Base-by-base conservation (phyloP, 2,329 filamentous ascomycete genomes). In the Claviceps maximensis region DNA sequence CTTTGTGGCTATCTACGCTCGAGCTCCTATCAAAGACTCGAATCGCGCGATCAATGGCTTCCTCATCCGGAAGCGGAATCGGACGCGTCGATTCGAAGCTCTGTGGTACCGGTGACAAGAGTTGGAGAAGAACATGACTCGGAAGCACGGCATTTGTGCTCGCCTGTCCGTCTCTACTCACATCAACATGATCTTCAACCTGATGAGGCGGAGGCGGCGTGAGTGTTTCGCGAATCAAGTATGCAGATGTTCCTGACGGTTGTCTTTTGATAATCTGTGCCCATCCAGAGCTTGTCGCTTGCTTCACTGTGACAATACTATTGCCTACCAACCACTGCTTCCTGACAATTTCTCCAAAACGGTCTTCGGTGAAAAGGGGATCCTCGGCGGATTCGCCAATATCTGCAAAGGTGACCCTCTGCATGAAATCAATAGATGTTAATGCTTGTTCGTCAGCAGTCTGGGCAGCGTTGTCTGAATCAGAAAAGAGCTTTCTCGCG, bases 371-470 rank as follows among this genome's bases (percentile, higher is more conserved):
- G 61, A 88, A 89, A n/a, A 77, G 72, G 1, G 78, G 75, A 55
- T 87, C 80, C 15, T 80, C 76, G 1, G 74, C 74, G 8, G 84
- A 89, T 62, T 95, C 87, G 56, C 90, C 87, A 36, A 88, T 79
- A 64, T 95, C 88, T 0, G 89, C 88, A 64, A 85, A 95, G 1
- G 89, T 83, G 19, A 89, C 86, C 61, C 89, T 79, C 64, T 93
- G 89, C 85, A 96, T 90, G 68, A 97, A 89, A 66, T 98, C 93
- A 52, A 97, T 82, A 9, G 93, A 93, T 36, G 95, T 89, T 59
- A 95, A 79, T 5, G 89, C 91, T 67, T 96, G 91, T 66, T 98
- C 91, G 64, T 97, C 91, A 36, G 90, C 79, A 48, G 78, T 80
- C 53, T 88, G 82, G 42, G 79, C 64, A 17, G 58, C 81, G 17